Evolutionary conservation across 495 filamentous ascomycete species (phyloP).

Genomic region (Trichoderma orchidacearum): DNA sequence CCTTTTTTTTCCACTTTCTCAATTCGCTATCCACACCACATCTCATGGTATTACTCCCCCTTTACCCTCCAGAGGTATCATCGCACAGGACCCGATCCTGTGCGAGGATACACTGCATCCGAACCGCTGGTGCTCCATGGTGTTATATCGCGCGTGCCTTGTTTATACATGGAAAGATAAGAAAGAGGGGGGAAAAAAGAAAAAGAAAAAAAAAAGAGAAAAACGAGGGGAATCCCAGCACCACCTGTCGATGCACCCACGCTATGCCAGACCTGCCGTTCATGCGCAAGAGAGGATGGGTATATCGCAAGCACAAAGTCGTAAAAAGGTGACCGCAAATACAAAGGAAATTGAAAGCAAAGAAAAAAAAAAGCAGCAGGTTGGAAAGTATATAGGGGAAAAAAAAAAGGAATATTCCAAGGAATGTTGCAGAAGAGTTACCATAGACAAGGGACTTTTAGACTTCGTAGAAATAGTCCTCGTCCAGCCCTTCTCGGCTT

Average conservation of each 20-base stretch:
- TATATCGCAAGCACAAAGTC: neutral
- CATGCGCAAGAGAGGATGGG: neutral
- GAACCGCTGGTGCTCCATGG: neutral
- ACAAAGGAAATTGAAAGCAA: neutral
- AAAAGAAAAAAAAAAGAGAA: neutral
- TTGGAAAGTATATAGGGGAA: neutral
- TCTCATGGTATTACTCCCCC: too few relatives aligned
- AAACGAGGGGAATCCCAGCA: neutral
- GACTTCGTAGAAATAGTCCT: constrained; percentile 59
- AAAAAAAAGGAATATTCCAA: neutral
- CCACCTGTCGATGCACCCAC: neutral
- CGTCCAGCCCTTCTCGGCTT: constrained; percentile 46
- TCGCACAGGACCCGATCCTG: too few relatives aligned
- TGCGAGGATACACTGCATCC: neutral
- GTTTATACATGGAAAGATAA: too few relatives aligned
- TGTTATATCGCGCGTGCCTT: neutral
- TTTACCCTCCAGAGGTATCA: too few relatives aligned
- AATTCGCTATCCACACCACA: too few relatives aligned
- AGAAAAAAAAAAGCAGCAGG: neutral
- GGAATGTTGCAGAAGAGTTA: too few relatives aligned
- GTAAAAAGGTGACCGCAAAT: neutral
- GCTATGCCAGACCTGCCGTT: neutral
- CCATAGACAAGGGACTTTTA: too few relatives aligned
- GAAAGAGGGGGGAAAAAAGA: too few relatives aligned
- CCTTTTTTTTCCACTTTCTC: too few relatives aligned